phyloP scores from a whole-genome alignment of 2,329 filamentous ascomycete species.

The Acrocalymma vagum region DNA sequence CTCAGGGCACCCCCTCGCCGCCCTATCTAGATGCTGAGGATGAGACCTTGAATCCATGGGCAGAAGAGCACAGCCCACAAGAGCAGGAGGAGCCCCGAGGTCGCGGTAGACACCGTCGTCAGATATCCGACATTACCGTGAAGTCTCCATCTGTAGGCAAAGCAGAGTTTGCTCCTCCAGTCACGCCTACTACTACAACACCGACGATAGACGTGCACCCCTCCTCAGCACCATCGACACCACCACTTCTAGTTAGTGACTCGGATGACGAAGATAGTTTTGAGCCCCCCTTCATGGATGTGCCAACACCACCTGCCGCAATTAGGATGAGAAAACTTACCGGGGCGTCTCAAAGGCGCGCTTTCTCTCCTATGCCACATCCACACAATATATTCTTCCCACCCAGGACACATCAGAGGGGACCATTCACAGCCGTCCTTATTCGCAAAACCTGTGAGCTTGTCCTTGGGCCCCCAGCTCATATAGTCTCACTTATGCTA shows the following conservation, averaged over 20 bases:
- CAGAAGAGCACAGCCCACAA: constrained; percentile 10
- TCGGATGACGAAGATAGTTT: constrained; percentile 54
- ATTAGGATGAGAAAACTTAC: constrained; percentile 51
- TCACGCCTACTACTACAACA: constrained; percentile 31
- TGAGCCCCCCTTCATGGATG: constrained; percentile 47
- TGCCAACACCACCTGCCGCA: constrained; percentile 49
- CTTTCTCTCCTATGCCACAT: constrained; percentile 73
- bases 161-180: constrained; percentile 19
- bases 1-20: constrained; percentile 36
- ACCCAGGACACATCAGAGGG: constrained; percentile 46
- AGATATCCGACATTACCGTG: constrained; percentile 47
- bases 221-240: constrained; percentile 52
- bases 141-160: constrained; percentile 28
- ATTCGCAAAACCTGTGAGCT: constrained; percentile 80
- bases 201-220: constrained; percentile 29
- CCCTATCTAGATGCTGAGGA: constrained; percentile 40
- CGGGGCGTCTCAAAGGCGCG: constrained; percentile 65
- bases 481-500: constrained; percentile 81
- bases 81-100: constrained; percentile 30
- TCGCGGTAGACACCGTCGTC: constrained; percentile 42
- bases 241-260: constrained; percentile 55
- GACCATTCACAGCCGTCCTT: constrained; percentile 62
- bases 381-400: constrained; percentile 72
- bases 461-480: constrained; percentile 80
- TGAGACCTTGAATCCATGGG: constrained; percentile 39